Evolutionary conservation across 177 flowering plant species (phyloP).

Genomic region (Tripterygium wilfordii): DNA sequence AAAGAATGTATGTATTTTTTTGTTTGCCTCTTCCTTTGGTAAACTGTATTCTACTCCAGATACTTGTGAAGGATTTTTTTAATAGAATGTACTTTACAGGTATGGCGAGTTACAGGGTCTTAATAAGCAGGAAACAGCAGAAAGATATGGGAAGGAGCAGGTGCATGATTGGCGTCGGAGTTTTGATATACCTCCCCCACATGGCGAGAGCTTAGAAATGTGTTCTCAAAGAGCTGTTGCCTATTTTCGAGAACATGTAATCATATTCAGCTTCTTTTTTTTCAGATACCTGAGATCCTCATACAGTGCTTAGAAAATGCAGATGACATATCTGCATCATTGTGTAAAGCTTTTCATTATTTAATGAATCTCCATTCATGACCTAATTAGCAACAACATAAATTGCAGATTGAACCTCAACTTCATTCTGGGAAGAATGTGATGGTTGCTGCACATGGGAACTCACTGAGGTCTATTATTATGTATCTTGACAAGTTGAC

Average conservation of each 20-base stretch:
- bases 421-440: conserved; percentile 80
- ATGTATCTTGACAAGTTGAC: conserved; percentile 98
- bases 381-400: too few relatives aligned
- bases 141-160: conserved; percentile 84
- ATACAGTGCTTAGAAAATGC: background rate
- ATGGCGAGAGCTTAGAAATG: conserved; percentile 99
- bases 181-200: conserved; percentile 95
- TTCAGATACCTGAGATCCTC: background rate
- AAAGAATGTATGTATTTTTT: conserved; percentile 77
- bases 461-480: conserved; percentile 92
- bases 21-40: conserved; percentile 2
- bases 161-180: conserved; percentile 98
- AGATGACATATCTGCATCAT: too few relatives aligned
- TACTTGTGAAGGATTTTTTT: too few relatives aligned
- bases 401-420: conserved; percentile 79
- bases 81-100: too few relatives aligned
- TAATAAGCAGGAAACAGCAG: conserved; percentile 97
- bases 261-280: conserved; percentile 3
- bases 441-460: conserved; percentile 98
- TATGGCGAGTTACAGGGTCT: conserved; percentile 98
- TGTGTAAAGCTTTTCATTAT: conserved; percentile 1
- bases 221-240: conserved; percentile 99
- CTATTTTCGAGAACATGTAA: conserved; percentile 77
- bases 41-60: too few relatives aligned
- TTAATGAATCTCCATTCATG: too few relatives aligned